Evolutionary conservation across 768 basidiomycete genomes (phyloP), one percentile per base, ranked within the genome.

Genomic region (Naganishia vaughanmartiniae): DNA sequence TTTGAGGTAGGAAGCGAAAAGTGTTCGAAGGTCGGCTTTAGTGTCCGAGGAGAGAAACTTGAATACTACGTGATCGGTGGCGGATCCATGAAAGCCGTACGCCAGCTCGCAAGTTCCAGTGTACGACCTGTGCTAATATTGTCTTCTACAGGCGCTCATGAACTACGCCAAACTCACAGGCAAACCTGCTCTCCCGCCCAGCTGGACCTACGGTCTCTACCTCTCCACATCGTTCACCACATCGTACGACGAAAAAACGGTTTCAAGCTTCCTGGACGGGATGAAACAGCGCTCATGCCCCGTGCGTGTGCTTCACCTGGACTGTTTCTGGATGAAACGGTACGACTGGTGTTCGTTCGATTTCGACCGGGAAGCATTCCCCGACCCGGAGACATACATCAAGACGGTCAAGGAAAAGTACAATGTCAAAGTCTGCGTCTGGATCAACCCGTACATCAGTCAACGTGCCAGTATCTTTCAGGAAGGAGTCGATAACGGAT

Each of bases 161-260:
- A 53, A 31, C 31, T 73, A 73, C 66, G 67, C 72, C 56, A 45
- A 55, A 30, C 57, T 73, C 31, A 73, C 72, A 4, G 72, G 72
- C 11, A 46, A 70, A 56, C 45, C 72, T 2, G 39, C 57, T n/a
- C 80, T 90, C 10, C 82, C 90, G 33, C 89, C 89, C 1, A 80
- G 85, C 4, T 90, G 89, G 89, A 87, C 89, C 0, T 91, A 88
- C 75, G 89, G 89, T 2, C 85, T 90, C 4, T 90, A 89, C 88
- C 83, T 90, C 45, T 88, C 89, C 17, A 90, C 89, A 2, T 89
- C 88, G 0, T 91, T 91, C 84, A 83, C 89, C 66, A 90, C 90
- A 0, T 85, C 85, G 28, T 85, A 85, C 73, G 79, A 88, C 71
- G 85, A 84, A 65, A 83, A 86, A 66, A 90, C 90, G 0, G 89